phyloP scores from a whole-genome alignment of 2,329 filamentous ascomycete species.

The Claviceps sp. region DNA sequence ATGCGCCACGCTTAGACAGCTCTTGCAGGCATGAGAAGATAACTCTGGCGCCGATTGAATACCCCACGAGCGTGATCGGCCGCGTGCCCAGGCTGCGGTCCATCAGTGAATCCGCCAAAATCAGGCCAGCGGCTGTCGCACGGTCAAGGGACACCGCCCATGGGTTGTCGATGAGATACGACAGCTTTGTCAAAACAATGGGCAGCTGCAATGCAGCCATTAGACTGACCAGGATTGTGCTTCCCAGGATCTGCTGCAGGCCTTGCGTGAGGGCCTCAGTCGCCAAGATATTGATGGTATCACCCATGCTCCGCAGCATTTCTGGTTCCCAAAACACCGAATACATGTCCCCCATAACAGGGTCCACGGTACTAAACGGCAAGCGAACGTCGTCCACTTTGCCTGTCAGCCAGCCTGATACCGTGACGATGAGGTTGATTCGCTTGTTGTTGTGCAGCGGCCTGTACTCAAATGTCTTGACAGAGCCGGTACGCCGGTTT shows the following conservation, averaged over 20 bases:
- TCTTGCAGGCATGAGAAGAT: constrained; percentile 88
- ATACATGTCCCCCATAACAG: constrained; percentile 96
- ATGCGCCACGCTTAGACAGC: constrained; percentile 68
- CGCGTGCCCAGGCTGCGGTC: constrained; percentile 83
- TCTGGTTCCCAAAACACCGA: constrained; percentile 96
- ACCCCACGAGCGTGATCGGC: constrained; percentile 86
- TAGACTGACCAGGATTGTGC: constrained; percentile 72
- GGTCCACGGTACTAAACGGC: constrained; percentile 91
- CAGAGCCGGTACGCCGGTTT: constrained; percentile 75
- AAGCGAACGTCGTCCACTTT: constrained; percentile 93
- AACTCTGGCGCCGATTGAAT: constrained; percentile 81
- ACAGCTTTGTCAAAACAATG: constrained; percentile 80
- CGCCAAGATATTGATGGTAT: constrained; percentile 94
- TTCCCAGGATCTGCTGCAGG: constrained; percentile 86
- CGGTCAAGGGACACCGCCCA: constrained; percentile 95
- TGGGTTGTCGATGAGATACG: constrained; percentile 95
- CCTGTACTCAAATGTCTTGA: constrained; percentile 93
- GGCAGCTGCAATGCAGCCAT: constrained; percentile 94
- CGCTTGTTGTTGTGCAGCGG: constrained; percentile 96
- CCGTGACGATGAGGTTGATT: constrained; percentile 87
- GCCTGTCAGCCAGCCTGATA: constrained; percentile 97
- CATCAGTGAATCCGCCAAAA: constrained; percentile 86
- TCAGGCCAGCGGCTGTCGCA: constrained; percentile 76
- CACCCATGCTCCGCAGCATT: constrained; percentile 94
- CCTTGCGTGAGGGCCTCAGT: constrained; percentile 96